Conservation (phyloP, 2,329 filamentous ascomycete genomes). For the Aspergillus caelatus region DNA sequence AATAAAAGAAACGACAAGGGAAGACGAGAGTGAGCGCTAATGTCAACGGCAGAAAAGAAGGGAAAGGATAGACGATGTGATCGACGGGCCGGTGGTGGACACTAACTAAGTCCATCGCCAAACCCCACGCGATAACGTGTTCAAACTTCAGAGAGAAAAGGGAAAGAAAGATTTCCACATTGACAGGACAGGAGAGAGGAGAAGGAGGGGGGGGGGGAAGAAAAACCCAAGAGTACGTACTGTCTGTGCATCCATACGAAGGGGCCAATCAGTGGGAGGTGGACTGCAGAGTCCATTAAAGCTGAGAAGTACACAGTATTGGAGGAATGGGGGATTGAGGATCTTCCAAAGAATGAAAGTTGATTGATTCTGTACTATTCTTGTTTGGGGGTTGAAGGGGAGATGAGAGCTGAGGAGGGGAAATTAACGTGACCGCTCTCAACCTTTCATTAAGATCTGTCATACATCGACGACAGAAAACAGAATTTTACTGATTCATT, state of each 20-base stretch:
- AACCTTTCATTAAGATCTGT: neutral
- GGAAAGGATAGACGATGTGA: constrained; percentile 6
- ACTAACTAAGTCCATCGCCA: neutral
- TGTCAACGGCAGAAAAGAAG: neutral
- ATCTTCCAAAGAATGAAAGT: neutral
- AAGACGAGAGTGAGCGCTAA: neutral
- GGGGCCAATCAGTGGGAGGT: neutral
- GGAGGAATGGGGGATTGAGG: neutral
- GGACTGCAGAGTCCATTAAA: neutral
- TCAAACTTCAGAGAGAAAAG: neutral
- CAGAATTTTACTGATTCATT: neutral
- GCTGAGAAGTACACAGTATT: neutral
- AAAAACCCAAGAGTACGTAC: neutral
- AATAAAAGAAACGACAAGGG: neutral
- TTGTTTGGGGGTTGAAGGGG: neutral
- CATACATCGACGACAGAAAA: neutral
- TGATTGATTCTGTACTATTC: neutral
- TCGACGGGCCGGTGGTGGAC: neutral
- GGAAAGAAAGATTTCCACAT: neutral
- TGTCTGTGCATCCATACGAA: neutral
- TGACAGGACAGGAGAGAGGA: neutral
- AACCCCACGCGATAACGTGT: constrained; percentile 16
- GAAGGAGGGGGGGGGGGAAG: neutral
- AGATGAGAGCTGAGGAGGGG: neutral
- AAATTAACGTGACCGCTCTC: neutral